phyloP scores from a whole-genome alignment of 192 early-diverging fungal species.

The Linnemannia schmuckeri region DNA sequence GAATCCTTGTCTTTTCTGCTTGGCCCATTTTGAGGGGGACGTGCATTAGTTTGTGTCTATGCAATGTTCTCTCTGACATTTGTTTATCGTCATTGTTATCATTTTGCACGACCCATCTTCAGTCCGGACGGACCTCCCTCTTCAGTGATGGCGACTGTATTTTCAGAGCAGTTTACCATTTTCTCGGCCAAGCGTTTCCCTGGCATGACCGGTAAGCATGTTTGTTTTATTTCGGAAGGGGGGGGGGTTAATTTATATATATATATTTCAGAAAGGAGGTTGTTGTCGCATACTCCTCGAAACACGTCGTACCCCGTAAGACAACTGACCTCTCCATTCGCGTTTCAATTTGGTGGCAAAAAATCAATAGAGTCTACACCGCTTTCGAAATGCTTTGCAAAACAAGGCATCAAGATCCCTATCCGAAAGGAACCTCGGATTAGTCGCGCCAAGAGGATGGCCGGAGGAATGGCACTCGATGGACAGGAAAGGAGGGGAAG shows the following conservation, averaged over 20 bases:
- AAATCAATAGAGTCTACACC: slow-evolving; percentile 71
- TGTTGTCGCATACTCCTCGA: not conserved
- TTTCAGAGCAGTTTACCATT: slow-evolving; percentile 76
- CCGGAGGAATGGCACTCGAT: not conserved
- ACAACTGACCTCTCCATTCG: not conserved
- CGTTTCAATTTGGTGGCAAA: slow-evolving; percentile 16
- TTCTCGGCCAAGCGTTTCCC: slow-evolving; percentile 85
- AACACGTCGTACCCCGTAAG: too few relatives aligned
- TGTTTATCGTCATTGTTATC: slow-evolving; percentile 2
- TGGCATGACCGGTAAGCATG: slow-evolving; percentile 73
- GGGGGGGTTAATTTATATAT: too few relatives aligned
- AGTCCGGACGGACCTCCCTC: slow-evolving; percentile 27
- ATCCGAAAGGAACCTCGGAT: slow-evolving; percentile 70
- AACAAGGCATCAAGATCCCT: slow-evolving; percentile 84
- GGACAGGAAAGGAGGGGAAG: slow-evolving; percentile 1
- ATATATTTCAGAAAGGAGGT: too few relatives aligned
- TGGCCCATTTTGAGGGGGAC: slow-evolving; percentile 7
- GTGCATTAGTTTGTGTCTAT: not conserved
- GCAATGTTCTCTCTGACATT: not conserved
- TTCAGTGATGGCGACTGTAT: slow-evolving; percentile 61
- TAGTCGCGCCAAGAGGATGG: slow-evolving; percentile 8
- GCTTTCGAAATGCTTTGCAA: slow-evolving; percentile 79
- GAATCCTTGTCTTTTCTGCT: not conserved
- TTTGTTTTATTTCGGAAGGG: not conserved
- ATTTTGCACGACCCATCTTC: not conserved